Base-by-base conservation (phyloP, 495 filamentous ascomycete species). In the Talaromyces liani region DNA sequence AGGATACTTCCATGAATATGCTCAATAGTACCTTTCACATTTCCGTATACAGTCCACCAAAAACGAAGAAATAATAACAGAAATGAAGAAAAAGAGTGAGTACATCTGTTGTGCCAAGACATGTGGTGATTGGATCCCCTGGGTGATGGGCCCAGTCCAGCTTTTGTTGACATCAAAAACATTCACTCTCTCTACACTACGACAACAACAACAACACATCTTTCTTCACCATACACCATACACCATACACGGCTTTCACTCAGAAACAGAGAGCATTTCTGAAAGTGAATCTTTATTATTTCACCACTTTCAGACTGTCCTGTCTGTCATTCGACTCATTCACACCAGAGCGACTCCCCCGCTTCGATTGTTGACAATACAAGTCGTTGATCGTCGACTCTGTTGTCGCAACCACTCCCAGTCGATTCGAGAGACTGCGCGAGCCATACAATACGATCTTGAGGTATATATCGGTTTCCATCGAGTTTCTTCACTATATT, bases 101-200 rank as follows among this genome's bases (percentile, higher is more conserved):
- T n/a, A n/a, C n/a, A n/a, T n/a, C 7, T 14, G 18, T 25, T 56
- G 7, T 29, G 54, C 54, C 24, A 56, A 31, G 54, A 16, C 54
- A 16, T 2, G 54, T 10, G 2, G 54, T 20, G 58, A 45, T 49
- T 49, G 33, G 24, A 47, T 61, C 58, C 18, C 58, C 58, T 22
- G 58, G 36, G 58, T 27, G 58, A 61, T 31, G 58, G 58, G 24
- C 6, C 58, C 39, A n/a, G 12, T 36, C 58, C 9, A 33, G 27
- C 36, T 47, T 61, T 61, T 61, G 58, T 61, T 61, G 58, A 61
- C 58, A 47, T 61, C 58, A 31, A 58, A 36, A 58, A 58, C 31
- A 58, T 49, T 49, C 45, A 49, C n/a, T 49, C 18, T 20, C 39
- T 49, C n/a, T 39, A 7, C 4, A 56, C 53, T 25, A 56, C 27